A percentile compares a stretch with the other conserved stretches of the same genome.
Conservation (phyloP, 768 basidiomycete genomes). For the Hericium alpestre region DNA sequence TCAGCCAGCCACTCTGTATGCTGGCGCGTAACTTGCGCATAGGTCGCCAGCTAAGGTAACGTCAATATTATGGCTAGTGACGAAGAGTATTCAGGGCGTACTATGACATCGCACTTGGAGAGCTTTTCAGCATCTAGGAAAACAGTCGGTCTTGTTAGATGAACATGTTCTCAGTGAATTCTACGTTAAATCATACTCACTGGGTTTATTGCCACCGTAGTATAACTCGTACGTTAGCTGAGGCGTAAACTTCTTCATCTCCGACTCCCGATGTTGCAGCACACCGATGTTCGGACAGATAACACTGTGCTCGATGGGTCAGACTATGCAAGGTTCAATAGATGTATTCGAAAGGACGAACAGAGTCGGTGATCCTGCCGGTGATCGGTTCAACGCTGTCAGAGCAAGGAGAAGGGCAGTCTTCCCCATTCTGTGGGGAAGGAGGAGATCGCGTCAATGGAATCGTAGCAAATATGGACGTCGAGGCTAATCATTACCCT, state of each 20-base stretch:
- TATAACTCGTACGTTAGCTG: not conserved
- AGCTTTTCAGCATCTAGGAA: not conserved
- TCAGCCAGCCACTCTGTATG: not conserved
- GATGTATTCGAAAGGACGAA: not conserved
- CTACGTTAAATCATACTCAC: not conserved
- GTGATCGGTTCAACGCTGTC: not conserved
- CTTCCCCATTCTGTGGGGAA: not conserved
- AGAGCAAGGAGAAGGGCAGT: not conserved
- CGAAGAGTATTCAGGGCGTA: not conserved
- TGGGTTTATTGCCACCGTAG: not conserved
- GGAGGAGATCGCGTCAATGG: not conserved
- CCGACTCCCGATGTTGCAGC: not conserved
- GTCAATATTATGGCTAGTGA: not conserved
- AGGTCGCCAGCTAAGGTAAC: not conserved
- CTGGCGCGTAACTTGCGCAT: not conserved
- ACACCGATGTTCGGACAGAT: not conserved
- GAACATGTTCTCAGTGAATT: not conserved
- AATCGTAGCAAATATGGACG: not conserved
- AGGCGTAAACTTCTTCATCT: not conserved
- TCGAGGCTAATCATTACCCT: not conserved
- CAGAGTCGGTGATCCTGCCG: not conserved
- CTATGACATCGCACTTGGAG: not conserved
- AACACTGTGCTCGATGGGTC: not conserved
- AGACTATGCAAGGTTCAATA: not conserved
- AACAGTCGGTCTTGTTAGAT: not conserved